Base-by-base conservation (phyloP, 106 monocot genomes). In the Dendrobium officinale region DNA sequence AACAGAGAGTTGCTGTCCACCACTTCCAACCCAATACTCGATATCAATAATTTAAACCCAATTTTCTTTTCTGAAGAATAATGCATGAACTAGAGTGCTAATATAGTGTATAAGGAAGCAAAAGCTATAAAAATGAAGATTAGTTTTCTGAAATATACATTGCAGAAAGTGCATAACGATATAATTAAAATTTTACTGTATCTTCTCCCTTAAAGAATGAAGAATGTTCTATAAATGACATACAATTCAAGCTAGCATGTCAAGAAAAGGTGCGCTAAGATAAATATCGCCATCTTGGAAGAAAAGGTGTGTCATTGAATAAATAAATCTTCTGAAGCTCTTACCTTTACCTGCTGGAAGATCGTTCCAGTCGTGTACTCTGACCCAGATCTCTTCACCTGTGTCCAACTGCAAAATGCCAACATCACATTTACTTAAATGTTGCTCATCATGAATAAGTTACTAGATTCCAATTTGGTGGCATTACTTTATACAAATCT, bases 321-420 rank as follows among this genome's bases (percentile, higher is more conserved):
- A 18, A 73, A 37, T 70, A 70, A 31, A 74, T 43, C 20, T 43
- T 42, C 0, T 42, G 43, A 74, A 49, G 48, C 27, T 76, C 49
- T 27, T 42, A 76, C 76, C 76, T 76, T 76, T 76, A 9, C 76
- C 76, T 49, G 22, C 49, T 27, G 76, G 76, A 24, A 76, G 76
- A 41, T 76, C 24, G 48, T 76, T 49, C 76, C 76, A 76, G n/a
- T 76, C 76, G 47, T 76, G 76, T 13, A 76, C 76, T 49, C 49
- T 76, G 42, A 76, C 76, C 76, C 76, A 76, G 3, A 76, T 48
- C 42, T 76, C 76, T 76, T 76, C 76, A 48, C 48, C 76, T 11
- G 76, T 48, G 49, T 45, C 75, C 27, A 76, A 76, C 76, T 76
- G 49, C 43, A 43, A 74, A 6, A 74, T 42, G 74, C 33, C 61